phyloP scores from a whole-genome alignment of 768 basidiomycete genomes.

The Sistotremastrum niveocremeum region DNA sequence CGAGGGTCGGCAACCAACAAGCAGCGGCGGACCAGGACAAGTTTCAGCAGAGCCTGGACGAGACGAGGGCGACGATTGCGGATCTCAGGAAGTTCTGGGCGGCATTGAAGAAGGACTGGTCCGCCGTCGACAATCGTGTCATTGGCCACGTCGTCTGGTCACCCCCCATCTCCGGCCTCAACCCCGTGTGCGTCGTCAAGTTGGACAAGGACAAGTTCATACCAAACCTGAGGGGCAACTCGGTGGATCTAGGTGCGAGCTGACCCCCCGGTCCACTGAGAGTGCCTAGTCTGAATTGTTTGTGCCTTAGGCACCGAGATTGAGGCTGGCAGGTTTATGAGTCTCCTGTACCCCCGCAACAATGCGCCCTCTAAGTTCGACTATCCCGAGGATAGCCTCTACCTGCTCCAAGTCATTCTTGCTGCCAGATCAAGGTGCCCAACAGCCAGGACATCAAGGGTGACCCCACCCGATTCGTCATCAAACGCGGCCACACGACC shows the following conservation, averaged over 20 bases:
- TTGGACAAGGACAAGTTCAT: constrained; percentile 24
- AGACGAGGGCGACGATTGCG: constrained; percentile 13
- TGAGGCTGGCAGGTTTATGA: constrained; percentile 10
- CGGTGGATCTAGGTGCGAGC: constrained; percentile 23
- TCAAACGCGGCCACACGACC: constrained; percentile 15
- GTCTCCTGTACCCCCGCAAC: constrained; percentile 7
- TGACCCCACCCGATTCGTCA: constrained; percentile 11
- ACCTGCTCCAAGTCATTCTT: constrained; percentile 11
- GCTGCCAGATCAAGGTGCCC: constrained; percentile 11
- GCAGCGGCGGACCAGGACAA: constrained; percentile 10
- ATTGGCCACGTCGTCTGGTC: constrained; percentile 27
- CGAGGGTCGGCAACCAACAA: constrained; percentile 8
- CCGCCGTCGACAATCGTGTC: constrained; percentile 18
- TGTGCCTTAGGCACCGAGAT: constrained; percentile 13
- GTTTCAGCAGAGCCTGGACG: constrained; percentile 9
- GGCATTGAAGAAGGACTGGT: constrained; percentile 21
- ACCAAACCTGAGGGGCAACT: constrained; percentile 20
- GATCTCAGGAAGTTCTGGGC: constrained; percentile 21
- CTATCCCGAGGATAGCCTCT: constrained; percentile 14
- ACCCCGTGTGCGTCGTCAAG: constrained; percentile 23
- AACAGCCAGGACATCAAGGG: constrained; percentile 12
- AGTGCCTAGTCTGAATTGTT: constrained; percentile 13
- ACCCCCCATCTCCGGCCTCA: constrained; percentile 20
- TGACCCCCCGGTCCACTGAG: constrained; percentile 14
- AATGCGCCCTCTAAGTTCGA: constrained; percentile 13